Evolutionary conservation across 345 rosid species (phyloP).

Genomic region (Citrus unshiu): DNA sequence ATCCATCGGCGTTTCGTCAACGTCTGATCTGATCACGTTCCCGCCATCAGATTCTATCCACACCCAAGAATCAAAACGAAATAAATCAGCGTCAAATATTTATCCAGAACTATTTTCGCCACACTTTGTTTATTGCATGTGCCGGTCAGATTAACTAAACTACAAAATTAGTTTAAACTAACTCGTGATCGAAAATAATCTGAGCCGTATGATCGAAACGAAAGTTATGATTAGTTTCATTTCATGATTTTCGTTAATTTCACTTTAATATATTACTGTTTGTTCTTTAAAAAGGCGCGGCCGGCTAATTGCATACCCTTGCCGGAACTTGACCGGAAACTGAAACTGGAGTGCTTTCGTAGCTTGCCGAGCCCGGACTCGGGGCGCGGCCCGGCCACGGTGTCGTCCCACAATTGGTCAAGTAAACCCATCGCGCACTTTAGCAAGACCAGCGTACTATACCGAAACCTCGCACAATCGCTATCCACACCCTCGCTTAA

Average conservation of each 20-base stretch:
- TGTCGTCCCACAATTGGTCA: conserved; percentile 97
- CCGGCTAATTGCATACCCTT: conserved; percentile 62
- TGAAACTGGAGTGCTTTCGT: conserved; percentile 61
- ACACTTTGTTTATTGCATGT: background rate
- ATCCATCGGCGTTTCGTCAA: conserved; percentile 41
- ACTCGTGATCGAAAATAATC: background rate
- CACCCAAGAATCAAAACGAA: background rate
- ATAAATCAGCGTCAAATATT: background rate
- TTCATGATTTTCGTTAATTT: background rate
- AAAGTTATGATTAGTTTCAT: background rate
- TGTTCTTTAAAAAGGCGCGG: background rate
- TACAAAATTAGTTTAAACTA: background rate
- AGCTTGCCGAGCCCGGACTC: conserved; percentile 96
- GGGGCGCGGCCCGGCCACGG: conserved; percentile 94
- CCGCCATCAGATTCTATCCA: conserved; percentile 60
- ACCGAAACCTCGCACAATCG: background rate
- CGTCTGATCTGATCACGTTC: conserved; percentile 43
- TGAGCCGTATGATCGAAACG: background rate
- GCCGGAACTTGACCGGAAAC: conserved; percentile 62
- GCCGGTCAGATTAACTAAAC: background rate
- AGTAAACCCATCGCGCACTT: conserved; percentile 62
- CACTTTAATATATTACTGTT: background rate
- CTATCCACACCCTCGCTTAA: background rate
- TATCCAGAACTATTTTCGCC: too few species aligned
- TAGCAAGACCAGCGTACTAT: background rate